These are phyloP conservation scores for Lithospermum erythrorhizon DNA, from an alignment of 257 asterid species.

Conservation along the genomic window DNA sequence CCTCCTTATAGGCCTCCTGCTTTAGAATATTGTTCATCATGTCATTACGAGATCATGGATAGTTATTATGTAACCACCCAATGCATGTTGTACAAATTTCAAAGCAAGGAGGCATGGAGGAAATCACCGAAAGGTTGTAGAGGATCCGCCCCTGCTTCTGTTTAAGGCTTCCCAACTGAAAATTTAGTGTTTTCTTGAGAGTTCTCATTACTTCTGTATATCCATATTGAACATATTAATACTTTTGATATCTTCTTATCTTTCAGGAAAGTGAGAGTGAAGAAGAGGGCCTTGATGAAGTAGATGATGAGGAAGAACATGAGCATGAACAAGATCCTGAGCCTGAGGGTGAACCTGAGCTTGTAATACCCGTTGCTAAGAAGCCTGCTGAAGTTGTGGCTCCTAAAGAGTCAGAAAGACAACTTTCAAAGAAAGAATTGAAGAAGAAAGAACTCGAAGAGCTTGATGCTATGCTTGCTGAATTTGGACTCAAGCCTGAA, in stretches of 20 bases:
- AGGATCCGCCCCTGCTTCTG: no score
- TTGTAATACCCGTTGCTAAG: slow-evolving; percentile 29
- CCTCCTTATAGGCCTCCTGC: no score
- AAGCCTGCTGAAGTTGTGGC: slow-evolving; percentile 41
- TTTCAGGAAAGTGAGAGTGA: slow-evolving; percentile 40
- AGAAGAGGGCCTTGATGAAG: slow-evolving; percentile 33
- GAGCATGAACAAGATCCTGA: slow-evolving; percentile 68
- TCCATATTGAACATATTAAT: not conserved
- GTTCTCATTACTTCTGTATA: not conserved
- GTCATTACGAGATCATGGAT: no score
- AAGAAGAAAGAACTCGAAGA: slow-evolving; percentile 96
- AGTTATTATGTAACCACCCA: no score
- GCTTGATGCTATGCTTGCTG: slow-evolving; percentile 85
- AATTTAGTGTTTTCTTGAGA: not conserved
- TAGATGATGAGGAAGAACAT: slow-evolving; percentile 55
- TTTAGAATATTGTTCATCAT: no score
- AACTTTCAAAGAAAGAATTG: slow-evolving; percentile 87
- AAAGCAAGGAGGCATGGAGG: no score
- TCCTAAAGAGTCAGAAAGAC: slow-evolving; percentile 78
- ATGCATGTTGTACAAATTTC: no score
- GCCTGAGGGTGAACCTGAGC: slow-evolving; percentile 24
- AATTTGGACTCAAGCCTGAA: slow-evolving; percentile 52
- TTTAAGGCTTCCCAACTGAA: not conserved
- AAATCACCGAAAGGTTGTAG: no score
- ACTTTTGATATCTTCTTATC: slow-evolving; percentile 1